Base-by-base conservation (phyloP, 495 filamentous ascomycete genomes). In the Penicillium steckii region DNA sequence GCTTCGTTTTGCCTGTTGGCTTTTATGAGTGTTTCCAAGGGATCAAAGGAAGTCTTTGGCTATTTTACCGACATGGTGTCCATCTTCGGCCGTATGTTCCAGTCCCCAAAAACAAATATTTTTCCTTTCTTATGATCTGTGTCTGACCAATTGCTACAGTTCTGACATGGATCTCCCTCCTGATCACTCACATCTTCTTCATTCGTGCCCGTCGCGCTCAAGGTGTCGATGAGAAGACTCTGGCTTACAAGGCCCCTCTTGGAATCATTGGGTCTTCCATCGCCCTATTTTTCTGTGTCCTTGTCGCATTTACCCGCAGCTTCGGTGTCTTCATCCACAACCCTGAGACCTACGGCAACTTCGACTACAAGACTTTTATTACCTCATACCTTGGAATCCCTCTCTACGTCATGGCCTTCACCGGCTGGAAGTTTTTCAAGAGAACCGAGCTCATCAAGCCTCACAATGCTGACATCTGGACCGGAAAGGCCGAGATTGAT, bases 31-130 rank as follows among this genome's bases (percentile, higher is more conserved):
- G 86, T 90, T 0, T 77, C 80, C 46, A 82, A 77, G 54, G 81
- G 82, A 57, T 83, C 88, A 1, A 78, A 78, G 48, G 75, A 66
- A 0, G 88, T 95, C 2, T 95, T 95, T 66, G 76, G 71, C 17
- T 94, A 93, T 77, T 94, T 96, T 52, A 85, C 93, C 54, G 90
- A 92, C 62, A 76, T 96, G 25, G 85, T 85, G 25, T 89, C 86
- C 22, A 87, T 92, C 59, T 89, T 90, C 62, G 88, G 88, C 37
- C 75, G 38, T 41, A 41, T 23, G 38, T 41, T 41, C 18, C 5
- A 10, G 10, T 3, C 18, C 18, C 3, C 33, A 12, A 4, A 13
- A 13, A 7, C 10, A 6, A 7, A 33, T 33, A 13, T 15, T n/a
- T n/a, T n/a, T 24, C 18, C 38, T 38, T 12, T 9, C 6, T 7